Conservation (phyloP, 169 alveolate species). For the Plasmodium fragile region DNA sequence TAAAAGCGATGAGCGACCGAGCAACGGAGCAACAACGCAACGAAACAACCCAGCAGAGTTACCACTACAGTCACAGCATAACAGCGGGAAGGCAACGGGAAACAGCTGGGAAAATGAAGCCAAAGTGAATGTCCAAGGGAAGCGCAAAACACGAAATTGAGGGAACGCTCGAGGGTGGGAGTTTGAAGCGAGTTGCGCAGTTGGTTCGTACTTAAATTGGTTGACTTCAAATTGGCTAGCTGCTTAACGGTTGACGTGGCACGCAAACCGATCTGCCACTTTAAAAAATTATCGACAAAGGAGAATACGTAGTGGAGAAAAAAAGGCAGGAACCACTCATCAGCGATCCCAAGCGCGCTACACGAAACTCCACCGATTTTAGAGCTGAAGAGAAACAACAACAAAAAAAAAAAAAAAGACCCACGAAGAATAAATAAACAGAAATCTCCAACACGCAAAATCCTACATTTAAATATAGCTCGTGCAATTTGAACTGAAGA, state of each 20-base stretch:
- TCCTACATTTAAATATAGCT: neutral
- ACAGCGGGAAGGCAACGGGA: neutral
- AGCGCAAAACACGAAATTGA: neutral
- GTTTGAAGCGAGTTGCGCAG: neutral
- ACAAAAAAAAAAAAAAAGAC: too few relatives aligned
- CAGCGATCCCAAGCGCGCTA: neutral
- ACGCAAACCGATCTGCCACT: neutral
- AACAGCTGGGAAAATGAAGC: neutral
- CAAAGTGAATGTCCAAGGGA: neutral
- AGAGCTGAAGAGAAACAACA: neutral
- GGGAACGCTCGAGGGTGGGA: neutral
- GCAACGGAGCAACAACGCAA: neutral
- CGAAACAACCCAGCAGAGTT: neutral
- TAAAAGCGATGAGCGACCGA: neutral
- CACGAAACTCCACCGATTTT: neutral
- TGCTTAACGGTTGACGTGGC: neutral
- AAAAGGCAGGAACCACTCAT: neutral
- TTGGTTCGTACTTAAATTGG: neutral
- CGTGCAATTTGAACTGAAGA: neutral
- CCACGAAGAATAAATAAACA: neutral
- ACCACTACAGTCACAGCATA: neutral
- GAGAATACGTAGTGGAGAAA: neutral
- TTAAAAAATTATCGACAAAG: neutral
- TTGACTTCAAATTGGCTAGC: neutral
- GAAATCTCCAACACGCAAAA: neutral